A percentile compares a stretch with the other conserved stretches of the same genome.
Conservation (phyloP, 2,329 filamentous ascomycete genomes). For the Aurifilum marmelostoma region DNA sequence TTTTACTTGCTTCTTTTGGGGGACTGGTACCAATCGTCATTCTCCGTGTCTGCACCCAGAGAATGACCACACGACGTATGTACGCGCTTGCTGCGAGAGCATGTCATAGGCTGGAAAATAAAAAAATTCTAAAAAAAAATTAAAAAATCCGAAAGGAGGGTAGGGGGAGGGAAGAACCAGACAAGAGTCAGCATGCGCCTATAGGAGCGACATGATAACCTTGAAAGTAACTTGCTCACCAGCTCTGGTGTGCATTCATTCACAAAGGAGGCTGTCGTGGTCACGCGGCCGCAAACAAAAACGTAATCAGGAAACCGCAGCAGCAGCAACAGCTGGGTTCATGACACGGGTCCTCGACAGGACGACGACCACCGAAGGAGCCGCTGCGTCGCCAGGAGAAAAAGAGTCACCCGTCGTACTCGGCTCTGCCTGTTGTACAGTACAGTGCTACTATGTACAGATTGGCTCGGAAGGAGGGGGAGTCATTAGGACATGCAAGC, state of each 20-base stretch:
- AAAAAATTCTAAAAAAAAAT: not conserved
- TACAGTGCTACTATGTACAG: not conserved
- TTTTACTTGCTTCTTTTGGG: not conserved
- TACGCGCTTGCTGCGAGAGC: not conserved
- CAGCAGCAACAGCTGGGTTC: not conserved
- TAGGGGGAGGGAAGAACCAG: not conserved
- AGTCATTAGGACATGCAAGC: not conserved
- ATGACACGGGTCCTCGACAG: not conserved
- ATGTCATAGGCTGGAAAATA: not conserved
- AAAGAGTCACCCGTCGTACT: not conserved
- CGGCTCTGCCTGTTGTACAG: not conserved
- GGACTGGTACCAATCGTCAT: not conserved
- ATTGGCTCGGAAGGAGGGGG: not conserved
- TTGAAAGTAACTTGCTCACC: not conserved
- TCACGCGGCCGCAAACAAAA: not conserved
- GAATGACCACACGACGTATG: not conserved
- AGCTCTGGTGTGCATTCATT: not conserved
- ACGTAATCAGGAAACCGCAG: not conserved
- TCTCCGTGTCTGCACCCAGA: not conserved
- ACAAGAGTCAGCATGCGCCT: not conserved
- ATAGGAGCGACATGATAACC: not conserved
- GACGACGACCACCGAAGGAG: not conserved
- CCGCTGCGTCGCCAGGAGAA: not conserved
- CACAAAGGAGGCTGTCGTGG: slow-evolving; percentile 3
- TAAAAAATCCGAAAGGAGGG: not conserved